Evolutionary conservation across 2,329 filamentous ascomycete genomes (phyloP).

Genomic region (Penicillium palitans): DNA sequence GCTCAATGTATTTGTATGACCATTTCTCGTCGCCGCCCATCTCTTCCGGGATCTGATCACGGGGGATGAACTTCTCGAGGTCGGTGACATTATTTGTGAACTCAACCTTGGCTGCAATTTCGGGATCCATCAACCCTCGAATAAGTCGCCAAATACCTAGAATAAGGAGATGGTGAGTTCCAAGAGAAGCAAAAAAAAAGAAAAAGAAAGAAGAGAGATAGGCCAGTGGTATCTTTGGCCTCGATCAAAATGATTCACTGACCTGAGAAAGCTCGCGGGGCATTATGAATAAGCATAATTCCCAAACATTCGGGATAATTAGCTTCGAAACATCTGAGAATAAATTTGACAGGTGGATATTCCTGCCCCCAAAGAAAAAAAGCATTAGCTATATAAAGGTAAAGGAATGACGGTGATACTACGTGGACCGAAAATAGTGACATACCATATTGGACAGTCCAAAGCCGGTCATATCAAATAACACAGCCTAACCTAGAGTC

Average conservation of each 20-base stretch:
- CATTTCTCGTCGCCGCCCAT: constrained; percentile 81
- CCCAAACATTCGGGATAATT: constrained; percentile 94
- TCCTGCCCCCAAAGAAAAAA: constrained; percentile 55
- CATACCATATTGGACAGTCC: constrained; percentile 87
- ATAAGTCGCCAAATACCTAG: constrained; percentile 90
- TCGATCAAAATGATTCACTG: constrained; percentile 24
- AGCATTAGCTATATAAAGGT: background rate
- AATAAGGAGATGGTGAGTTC: background rate
- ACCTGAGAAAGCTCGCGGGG: constrained; percentile 94
- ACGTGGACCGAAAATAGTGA: background rate
- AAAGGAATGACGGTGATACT: background rate
- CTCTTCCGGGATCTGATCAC: constrained; percentile 70
- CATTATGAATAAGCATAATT: constrained; percentile 84
- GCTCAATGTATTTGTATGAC: constrained; percentile 78
- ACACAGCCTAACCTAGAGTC: constrained; percentile 62
- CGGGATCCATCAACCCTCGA: constrained; percentile 90
- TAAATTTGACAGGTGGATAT: constrained; percentile 93
- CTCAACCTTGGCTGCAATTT: constrained; percentile 88
- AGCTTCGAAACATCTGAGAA: constrained; percentile 96
- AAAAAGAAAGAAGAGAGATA: too few relatives aligned
- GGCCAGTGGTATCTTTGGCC: too few relatives aligned
- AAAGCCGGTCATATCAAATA: constrained; percentile 95
- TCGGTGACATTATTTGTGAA: constrained; percentile 80
- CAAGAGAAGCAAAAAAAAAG: too few relatives aligned
- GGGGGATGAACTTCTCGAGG: constrained; percentile 70